Percentiles rank a stretch among this genome's conserved stretches.
These are phyloP conservation scores for Coriolopsis trogii DNA, from an alignment of 1,284 basidiomycete genomes.

Conservation along the genomic window DNA sequence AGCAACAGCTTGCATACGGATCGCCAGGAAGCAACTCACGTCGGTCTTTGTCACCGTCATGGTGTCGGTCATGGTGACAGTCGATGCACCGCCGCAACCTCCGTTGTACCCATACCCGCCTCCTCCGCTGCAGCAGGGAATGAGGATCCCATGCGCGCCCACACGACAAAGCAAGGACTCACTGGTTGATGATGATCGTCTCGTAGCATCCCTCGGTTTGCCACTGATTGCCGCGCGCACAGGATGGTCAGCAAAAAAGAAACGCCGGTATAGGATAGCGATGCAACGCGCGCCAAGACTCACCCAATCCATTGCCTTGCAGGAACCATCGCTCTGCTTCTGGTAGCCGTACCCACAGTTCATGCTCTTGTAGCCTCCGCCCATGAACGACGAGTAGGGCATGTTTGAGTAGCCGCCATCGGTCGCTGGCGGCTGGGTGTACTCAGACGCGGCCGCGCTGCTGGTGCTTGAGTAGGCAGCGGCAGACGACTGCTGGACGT, in stretches of 20 bases:
- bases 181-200: conserved; percentile 65
- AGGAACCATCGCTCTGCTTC: conserved; percentile 58
- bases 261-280: background rate
- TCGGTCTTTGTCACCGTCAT: conserved; percentile 25
- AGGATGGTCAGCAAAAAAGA: background rate
- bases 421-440: conserved; percentile 45
- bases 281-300: too few species aligned
- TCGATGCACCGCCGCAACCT: conserved; percentile 27
- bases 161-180: conserved; percentile 8
- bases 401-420: conserved; percentile 47
- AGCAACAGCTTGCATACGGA: background rate
- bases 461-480: conserved; percentile 22
- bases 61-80: conserved; percentile 37
- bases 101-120: conserved; percentile 20
- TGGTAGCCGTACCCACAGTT: conserved; percentile 68
- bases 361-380: conserved; percentile 64
- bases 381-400: conserved; percentile 60
- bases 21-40: background rate
- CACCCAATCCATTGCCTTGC: conserved; percentile 60
- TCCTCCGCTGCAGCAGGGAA: conserved; percentile 13
- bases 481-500: conserved; percentile 15
- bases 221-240: conserved; percentile 31
- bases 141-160: background rate
- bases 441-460: conserved; percentile 39
- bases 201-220: conserved; percentile 61